Evolutionary conservation across 148 eudicot genomes (phyloP), one percentile per base, ranked within the genome.

Genomic region (Vaccinium macrocarpon): DNA sequence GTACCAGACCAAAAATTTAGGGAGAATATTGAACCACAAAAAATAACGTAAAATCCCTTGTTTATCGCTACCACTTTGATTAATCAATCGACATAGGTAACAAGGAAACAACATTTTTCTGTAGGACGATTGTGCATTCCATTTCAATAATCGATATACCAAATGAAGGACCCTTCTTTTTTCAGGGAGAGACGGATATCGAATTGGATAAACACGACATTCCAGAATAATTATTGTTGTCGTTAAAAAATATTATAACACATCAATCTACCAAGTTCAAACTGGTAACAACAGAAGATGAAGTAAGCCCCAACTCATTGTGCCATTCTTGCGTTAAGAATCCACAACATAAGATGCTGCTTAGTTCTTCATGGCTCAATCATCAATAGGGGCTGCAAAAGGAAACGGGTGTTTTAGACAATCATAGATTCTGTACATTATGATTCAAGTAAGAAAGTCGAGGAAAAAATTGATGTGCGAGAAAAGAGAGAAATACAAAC

Each of bases 331-430:
- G 38, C 46, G 5, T 55, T 8, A 32, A n/a, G 38, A 51, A 12
- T 79, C 70, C 68, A 35, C 35, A 56, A 32, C 23, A 29, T 51
- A 35, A 18, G 68, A 57, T 4, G 49, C 18, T 19, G 64, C 62
- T 27, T 27, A 35, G 23, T 79, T 71, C 78, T 72, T 76, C 82
- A 84, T 6, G 86, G 86, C 82, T 84, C 79, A 72, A 84, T 79
- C 61, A 80, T 27, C 29, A 84, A 84, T 49, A 84, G 76, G 46
- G 86, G 86, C 86, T 84, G 86, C 82, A 84, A 73, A 7, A 75
- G 66, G 49, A 79, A 55, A 2, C 42, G 14, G 4, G 49, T 76
- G 25, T 56, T 9, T 55, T 57, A 79, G 68, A 57, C 7, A 14
- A 35, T 2, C 48, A 15, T 25, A n/a, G 32, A 73, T 21, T 42